phyloP scores from a whole-genome alignment of 305 asterid genomes.

The Coffea humblotiana region DNA sequence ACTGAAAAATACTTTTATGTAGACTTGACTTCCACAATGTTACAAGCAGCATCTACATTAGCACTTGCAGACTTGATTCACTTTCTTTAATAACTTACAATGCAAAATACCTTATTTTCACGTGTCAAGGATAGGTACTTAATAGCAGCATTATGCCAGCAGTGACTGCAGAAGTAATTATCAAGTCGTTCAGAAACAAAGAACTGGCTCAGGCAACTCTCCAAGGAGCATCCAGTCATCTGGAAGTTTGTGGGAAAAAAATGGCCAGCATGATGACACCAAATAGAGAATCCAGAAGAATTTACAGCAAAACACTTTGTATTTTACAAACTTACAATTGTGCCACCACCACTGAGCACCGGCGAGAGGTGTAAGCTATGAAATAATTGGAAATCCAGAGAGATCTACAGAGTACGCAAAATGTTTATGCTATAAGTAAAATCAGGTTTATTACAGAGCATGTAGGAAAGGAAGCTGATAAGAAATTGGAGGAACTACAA shows the following conservation, averaged over 20 bases:
- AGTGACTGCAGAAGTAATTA: constrained; percentile 73
- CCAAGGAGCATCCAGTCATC: constrained; percentile 71
- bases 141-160: constrained; percentile 88
- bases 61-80: neutral
- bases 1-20: too few species aligned
- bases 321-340: constrained; percentile 54
- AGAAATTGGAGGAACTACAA: neutral
- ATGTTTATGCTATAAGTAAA: neutral
- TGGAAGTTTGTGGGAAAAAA: constrained; percentile 26
- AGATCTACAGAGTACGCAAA: constrained; percentile 51
- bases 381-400: constrained; percentile 74
- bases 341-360: constrained; percentile 38
- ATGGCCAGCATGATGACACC: constrained; percentile 22
- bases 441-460: neutral
- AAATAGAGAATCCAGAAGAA: constrained; percentile 7
- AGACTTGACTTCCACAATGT: neutral
- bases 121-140: constrained; percentile 44
- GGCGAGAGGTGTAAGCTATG: constrained; percentile 80
- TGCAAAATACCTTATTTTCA: constrained; percentile 51
- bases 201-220: constrained; percentile 65
- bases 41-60: neutral
- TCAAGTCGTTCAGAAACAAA: constrained; percentile 68
- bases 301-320: constrained; percentile 7
- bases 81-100: neutral
- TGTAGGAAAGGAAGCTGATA: neutral